These are phyloP conservation scores for Trichoderma endophyticum DNA, from an alignment of 2,329 filamentous ascomycete species.

Conservation along the genomic window DNA sequence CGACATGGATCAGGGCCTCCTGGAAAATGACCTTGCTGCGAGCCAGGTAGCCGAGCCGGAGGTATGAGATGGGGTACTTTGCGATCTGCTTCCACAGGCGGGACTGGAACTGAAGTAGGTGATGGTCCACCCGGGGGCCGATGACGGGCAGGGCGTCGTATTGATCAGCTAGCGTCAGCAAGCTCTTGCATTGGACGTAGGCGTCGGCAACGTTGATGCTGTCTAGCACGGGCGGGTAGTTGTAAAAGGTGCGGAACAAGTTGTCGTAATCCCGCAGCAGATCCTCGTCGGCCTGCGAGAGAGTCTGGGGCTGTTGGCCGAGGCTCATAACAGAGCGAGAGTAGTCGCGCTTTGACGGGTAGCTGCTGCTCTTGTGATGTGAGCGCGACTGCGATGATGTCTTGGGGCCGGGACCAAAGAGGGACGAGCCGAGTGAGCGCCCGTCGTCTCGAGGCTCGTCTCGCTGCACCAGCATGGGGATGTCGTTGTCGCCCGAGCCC, in stretches of 20 bases:
- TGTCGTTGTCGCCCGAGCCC: conserved; percentile 67
- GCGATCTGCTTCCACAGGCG: conserved; percentile 94
- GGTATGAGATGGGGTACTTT: conserved; percentile 89
- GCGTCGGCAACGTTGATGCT: conserved; percentile 85
- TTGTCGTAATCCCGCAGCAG: conserved; percentile 92
- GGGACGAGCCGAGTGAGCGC: conserved; percentile 25
- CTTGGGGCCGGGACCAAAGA: conserved; percentile 43
- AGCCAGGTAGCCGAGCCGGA: conserved; percentile 83
- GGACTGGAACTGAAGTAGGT: conserved; percentile 86
- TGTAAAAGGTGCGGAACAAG: conserved; percentile 93
- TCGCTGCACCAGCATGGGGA: conserved; percentile 85
- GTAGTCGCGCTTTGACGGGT: conserved; percentile 59
- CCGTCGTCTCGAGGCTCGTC: conserved; percentile 41
- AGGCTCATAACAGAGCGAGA: conserved; percentile 87
- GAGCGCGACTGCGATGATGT: conserved; percentile 30
- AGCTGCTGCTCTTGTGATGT: conserved; percentile 32
- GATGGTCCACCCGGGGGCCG: conserved; percentile 87
- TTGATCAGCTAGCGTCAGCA: conserved; percentile 86
- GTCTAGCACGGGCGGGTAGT: conserved; percentile 79
- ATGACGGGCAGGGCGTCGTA: conserved; percentile 89
- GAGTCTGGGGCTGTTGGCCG: conserved; percentile 42
- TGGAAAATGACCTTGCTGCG: conserved; percentile 80
- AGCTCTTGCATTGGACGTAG: conserved; percentile 89
- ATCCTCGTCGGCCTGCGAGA: conserved; percentile 65
- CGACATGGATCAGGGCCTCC: conserved; percentile 88